A percentile compares a stretch with the other conserved stretches of the same genome.
Evolutionary conservation across 768 basidiomycete genomes (phyloP).

Genomic region (Hygrocybe punicea): DNA sequence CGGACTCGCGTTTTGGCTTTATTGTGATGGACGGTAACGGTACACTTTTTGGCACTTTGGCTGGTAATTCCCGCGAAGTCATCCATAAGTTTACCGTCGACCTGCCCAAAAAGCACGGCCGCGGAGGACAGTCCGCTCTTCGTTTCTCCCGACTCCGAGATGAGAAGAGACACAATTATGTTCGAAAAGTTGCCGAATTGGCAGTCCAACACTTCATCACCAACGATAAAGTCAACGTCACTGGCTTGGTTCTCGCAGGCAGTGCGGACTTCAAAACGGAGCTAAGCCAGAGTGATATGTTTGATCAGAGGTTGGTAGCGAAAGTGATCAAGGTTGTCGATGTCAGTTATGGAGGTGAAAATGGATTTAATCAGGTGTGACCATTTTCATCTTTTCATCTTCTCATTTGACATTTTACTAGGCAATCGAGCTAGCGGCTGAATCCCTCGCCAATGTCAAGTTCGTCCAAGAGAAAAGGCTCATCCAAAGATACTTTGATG

Average conservation of each 20-base stretch:
- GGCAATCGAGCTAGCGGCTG: conserved; percentile 96
- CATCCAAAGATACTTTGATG: conserved; percentile 98
- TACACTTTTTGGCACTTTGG: conserved; percentile 90
- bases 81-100: conserved; percentile 99
- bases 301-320: conserved; percentile 80
- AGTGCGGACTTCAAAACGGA: conserved; percentile 99
- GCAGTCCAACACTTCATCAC: conserved; percentile 99
- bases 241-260: conserved; percentile 92
- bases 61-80: conserved; percentile 96
- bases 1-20: conserved; percentile 96
- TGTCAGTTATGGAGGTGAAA: conserved; percentile 97
- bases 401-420: conserved; percentile 27
- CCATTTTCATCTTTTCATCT: neutral
- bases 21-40: conserved; percentile 99
- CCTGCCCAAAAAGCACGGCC: conserved; percentile 98
- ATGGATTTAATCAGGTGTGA: conserved; percentile 96
- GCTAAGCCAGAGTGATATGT: conserved; percentile 93
- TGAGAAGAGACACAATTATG: conserved; percentile 99
- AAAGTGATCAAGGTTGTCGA: conserved; percentile 99
- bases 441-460: conserved; percentile 96
- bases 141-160: conserved; percentile 99
- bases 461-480: conserved; percentile 99
- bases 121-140: conserved; percentile 98
- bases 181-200: conserved; percentile 95
- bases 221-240: conserved; percentile 96